Conservation (phyloP, 140 eudicot species). For the Anethum foeniculum region DNA sequence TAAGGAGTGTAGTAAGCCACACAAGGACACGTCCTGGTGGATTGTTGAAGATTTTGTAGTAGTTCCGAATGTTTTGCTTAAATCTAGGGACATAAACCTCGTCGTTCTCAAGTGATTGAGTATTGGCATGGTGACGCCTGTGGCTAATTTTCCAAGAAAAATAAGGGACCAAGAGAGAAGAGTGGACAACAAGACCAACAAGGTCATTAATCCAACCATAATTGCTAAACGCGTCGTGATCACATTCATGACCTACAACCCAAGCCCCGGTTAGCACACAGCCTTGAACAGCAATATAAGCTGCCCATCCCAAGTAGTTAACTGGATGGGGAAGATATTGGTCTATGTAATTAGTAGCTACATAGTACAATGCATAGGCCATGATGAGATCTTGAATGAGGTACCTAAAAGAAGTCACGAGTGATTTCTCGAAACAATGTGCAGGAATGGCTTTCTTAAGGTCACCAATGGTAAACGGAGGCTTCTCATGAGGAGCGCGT, state of each 20-base stretch:
- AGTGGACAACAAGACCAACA: constrained; percentile 3
- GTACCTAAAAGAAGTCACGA: neutral
- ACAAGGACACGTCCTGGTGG: constrained; percentile 3
- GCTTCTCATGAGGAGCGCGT: neutral
- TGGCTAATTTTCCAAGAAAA: constrained; percentile 4
- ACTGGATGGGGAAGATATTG: neutral
- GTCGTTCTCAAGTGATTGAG: neutral
- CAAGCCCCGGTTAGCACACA: constrained; percentile 1
- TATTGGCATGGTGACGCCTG: constrained; percentile 3
- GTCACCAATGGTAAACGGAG: constrained; percentile 2
- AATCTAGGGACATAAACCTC: constrained; percentile 1
- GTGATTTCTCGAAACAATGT: neutral
- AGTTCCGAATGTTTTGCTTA: neutral
- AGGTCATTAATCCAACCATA: constrained; percentile 3
- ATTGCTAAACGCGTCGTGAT: neutral
- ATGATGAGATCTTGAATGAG: neutral
- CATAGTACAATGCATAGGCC: neutral
- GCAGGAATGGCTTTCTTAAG: neutral
- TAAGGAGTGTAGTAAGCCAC: neutral
- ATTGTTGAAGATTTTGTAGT: constrained; percentile 2
- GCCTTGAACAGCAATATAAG: constrained; percentile 1
- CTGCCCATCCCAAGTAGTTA: neutral
- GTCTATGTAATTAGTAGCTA: neutral
- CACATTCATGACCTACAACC: constrained; percentile 1
- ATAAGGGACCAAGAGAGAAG: neutral